phyloP scores from a whole-genome alignment of 495 filamentous ascomycete genomes.

The Aspergillus wentii region DNA sequence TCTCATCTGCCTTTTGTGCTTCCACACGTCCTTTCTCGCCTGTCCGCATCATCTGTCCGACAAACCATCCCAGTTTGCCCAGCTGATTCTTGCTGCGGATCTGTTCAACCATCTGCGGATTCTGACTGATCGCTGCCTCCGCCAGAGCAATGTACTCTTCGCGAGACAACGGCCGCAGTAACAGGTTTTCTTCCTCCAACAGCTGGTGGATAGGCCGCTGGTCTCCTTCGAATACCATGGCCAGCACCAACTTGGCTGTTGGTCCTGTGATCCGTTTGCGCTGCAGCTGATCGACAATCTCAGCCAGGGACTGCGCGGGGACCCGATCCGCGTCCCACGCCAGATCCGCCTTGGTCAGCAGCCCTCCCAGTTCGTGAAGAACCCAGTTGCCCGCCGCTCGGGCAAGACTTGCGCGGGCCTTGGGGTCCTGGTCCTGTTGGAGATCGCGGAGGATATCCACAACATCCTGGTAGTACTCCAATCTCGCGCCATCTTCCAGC shows the following conservation, averaged over 20 bases:
- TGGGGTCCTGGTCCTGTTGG: constrained; percentile 22
- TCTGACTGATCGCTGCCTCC: constrained; percentile 37
- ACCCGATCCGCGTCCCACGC: constrained; percentile 54
- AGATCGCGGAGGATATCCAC: constrained; percentile 49
- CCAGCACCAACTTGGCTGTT: constrained; percentile 70
- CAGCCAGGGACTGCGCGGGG: constrained; percentile 54
- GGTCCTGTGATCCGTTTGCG: constrained; percentile 66
- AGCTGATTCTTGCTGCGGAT: constrained; percentile 61
- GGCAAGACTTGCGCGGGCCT: constrained; percentile 21
- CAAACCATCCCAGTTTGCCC: constrained; percentile 79
- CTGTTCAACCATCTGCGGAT: constrained; percentile 58
- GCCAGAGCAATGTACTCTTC: constrained; percentile 45
- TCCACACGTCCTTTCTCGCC: constrained; percentile 75
- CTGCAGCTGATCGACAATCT: constrained; percentile 61
- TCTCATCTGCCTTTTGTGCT: constrained; percentile 62
- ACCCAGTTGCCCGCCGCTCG: constrained; percentile 64
- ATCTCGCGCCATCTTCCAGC: constrained; percentile 72
- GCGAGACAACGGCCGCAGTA: constrained; percentile 52
- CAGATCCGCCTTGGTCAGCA: constrained; percentile 51
- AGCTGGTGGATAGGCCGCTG: constrained; percentile 50
- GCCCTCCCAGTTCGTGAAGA: constrained; percentile 82
- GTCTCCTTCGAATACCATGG: constrained; percentile 52
- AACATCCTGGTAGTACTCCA: constrained; percentile 79
- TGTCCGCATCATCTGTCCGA: constrained; percentile 83
- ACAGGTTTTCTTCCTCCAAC: constrained; percentile 62